Percentiles rank a stretch among this genome's conserved stretches.
phyloP scores from a whole-genome alignment of 441 rosid genomes.

The Populus hybrid region DNA sequence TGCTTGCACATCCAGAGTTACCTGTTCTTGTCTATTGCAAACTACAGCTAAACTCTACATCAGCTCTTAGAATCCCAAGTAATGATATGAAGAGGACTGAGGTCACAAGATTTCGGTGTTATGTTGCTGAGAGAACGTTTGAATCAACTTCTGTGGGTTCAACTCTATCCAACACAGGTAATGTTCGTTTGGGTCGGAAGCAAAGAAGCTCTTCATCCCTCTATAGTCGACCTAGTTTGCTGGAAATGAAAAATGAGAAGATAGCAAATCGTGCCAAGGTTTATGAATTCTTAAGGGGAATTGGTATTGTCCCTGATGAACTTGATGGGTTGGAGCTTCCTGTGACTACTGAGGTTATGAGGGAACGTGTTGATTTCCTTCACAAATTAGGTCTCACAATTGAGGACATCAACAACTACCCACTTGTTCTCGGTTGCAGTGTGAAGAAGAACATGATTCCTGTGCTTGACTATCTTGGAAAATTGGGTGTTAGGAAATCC shows the following conservation, averaged over 20 bases:
- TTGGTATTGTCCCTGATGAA: conserved; percentile 84
- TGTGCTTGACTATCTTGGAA: conserved; percentile 89
- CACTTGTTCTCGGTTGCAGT: conserved; percentile 94
- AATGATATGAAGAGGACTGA: conserved; percentile 29
- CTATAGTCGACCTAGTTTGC: conserved; percentile 70
- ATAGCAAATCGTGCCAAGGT: conserved; percentile 71
- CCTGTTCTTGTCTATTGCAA: conserved; percentile 41
- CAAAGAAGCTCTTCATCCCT: conserved; percentile 50
- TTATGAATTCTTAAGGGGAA: conserved; percentile 61
- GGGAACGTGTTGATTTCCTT: conserved; percentile 85
- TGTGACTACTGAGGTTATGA: conserved; percentile 77
- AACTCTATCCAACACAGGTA: conserved; percentile 29
- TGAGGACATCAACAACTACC: conserved; percentile 83
- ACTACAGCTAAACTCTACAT: conserved; percentile 25
- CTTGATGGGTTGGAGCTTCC: conserved; percentile 96
- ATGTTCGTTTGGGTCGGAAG: conserved; percentile 35
- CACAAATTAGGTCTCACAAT: conserved; percentile 71
- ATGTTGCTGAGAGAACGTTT: conserved; percentile 45
- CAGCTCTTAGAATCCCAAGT: conserved; percentile 27
- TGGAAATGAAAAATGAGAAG: conserved; percentile 67
- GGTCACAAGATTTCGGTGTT: conserved; percentile 35
- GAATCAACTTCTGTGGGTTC: conserved; percentile 43
- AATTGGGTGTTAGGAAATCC: conserved; percentile 85
- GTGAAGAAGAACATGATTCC: conserved; percentile 98
- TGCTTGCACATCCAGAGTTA: conserved; percentile 52